These are phyloP conservation scores for Citrus medica DNA, from an alignment of 345 rosid genomes.

Conservation along the genomic window DNA sequence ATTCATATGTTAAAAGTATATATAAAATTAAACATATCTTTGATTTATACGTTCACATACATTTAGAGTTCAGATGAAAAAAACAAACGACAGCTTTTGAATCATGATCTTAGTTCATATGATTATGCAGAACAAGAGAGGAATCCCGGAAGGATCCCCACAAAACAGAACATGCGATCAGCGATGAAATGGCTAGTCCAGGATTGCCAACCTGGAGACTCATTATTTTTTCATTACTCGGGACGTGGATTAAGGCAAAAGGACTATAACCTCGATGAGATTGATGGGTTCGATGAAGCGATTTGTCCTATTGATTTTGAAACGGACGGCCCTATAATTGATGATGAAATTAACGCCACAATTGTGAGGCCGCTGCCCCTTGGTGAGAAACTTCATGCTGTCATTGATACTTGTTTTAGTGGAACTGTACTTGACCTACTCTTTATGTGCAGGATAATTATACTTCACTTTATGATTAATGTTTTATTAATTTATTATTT, in stretches of 20 bases:
- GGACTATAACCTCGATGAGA: constrained; percentile 55
- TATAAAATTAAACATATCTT: no score
- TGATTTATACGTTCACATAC: no score
- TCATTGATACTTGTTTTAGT: constrained; percentile 71
- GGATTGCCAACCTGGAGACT: constrained; percentile 70
- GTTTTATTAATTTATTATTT: neutral
- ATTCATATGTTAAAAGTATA: no score
- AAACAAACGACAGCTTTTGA: no score
- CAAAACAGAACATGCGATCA: constrained; percentile 63
- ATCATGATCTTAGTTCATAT: neutral
- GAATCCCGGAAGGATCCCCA: constrained; percentile 52
- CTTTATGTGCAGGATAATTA: constrained; percentile 44
- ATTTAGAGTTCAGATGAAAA: no score
- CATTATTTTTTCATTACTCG: constrained; percentile 76
- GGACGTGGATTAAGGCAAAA: constrained; percentile 73
- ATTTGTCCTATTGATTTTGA: constrained; percentile 74
- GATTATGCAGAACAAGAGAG: constrained; percentile 54
- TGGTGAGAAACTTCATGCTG: constrained; percentile 68
- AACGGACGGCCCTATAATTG: constrained; percentile 60
- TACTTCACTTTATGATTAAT: neutral
- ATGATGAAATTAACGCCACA: constrained; percentile 59
- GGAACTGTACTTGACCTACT: constrained; percentile 70
- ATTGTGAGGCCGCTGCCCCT: constrained; percentile 69
- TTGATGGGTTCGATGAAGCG: constrained; percentile 67
- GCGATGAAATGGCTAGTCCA: constrained; percentile 75